These are phyloP conservation scores for Aspergillus sp. DNA, from an alignment of 2,329 filamentous ascomycete species.

Conservation along the genomic window DNA sequence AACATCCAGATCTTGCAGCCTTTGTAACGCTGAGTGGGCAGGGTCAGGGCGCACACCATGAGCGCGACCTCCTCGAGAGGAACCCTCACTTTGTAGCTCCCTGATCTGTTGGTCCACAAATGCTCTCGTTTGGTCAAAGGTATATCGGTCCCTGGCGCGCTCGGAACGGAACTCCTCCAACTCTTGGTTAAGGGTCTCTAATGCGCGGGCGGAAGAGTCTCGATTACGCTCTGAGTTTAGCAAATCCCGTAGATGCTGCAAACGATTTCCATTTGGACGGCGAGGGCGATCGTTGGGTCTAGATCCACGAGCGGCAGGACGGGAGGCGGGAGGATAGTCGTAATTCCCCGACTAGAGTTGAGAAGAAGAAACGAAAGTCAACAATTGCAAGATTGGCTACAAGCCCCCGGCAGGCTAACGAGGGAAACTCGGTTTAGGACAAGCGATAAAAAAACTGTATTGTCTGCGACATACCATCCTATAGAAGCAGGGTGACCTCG, in stretches of 20 bases:
- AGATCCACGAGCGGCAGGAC: conserved; percentile 31
- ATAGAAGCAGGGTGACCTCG: not conserved
- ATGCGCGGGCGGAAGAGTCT: conserved; percentile 35
- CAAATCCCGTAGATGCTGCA: conserved; percentile 45
- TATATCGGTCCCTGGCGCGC: conserved; percentile 29
- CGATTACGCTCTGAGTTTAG: conserved; percentile 43
- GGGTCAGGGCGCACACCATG: conserved; percentile 22
- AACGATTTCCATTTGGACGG: conserved; percentile 30
- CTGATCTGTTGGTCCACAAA: conserved; percentile 33
- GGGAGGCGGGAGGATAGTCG: conserved; percentile 47
- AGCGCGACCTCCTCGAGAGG: conserved; percentile 19
- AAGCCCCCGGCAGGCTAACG: not conserved
- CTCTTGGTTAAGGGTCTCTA: conserved; percentile 47
- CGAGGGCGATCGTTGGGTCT: conserved; percentile 30
- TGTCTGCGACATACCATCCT: conserved; percentile 26
- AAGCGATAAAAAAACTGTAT: not conserved
- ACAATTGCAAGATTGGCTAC: conserved; percentile 18
- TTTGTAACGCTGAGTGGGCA: conserved; percentile 19
- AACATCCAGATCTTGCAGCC: conserved; percentile 19
- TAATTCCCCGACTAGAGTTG: conserved; percentile 47
- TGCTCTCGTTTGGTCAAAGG: conserved; percentile 32
- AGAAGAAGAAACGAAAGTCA: conserved; percentile 23
- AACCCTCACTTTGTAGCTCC: conserved; percentile 24
- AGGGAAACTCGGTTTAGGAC: not conserved
- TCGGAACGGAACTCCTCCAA: conserved; percentile 37